A percentile compares a stretch with the other conserved stretches of the same genome.
These are phyloP conservation scores for Geotrichum carabidarum DNA, from an alignment of 1,139 yeast species.

Conservation along the genomic window DNA sequence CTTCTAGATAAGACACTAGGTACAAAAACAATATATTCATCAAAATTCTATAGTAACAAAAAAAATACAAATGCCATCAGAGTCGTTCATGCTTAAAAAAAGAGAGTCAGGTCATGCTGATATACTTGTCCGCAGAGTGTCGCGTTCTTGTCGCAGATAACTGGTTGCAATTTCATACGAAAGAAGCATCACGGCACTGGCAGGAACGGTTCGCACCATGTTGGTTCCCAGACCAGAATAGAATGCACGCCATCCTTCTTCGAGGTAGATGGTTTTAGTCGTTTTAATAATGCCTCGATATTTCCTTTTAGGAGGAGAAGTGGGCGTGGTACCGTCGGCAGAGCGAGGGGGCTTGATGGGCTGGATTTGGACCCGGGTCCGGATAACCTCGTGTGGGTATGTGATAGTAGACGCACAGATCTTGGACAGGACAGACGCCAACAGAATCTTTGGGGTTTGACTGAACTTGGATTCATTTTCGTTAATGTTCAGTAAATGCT, in stretches of 20 bases:
- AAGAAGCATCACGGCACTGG: conserved; percentile 90
- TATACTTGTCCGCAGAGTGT: not conserved
- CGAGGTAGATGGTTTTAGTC: conserved; percentile 50
- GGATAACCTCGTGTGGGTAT: conserved; percentile 91
- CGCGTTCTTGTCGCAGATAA: conserved; percentile 38
- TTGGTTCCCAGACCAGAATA: conserved; percentile 88
- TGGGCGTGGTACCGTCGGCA: conserved; percentile 15
- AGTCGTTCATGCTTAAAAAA: no score
- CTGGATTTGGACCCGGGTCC: conserved; percentile 80
- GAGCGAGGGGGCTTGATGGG: conserved; percentile 12
- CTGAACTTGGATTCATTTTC: conserved; percentile 16
- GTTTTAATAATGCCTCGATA: conserved; percentile 44
- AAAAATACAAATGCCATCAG: no score
- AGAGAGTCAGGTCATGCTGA: no score
- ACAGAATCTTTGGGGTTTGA: conserved; percentile 42
- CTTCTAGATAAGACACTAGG: no score
- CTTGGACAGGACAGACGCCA: conserved; percentile 78
- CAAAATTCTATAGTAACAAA: no score
- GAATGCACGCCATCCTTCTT: conserved; percentile 78
- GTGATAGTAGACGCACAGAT: conserved; percentile 86
- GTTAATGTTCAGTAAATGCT: conserved; percentile 42
- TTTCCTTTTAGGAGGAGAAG: conserved; percentile 29
- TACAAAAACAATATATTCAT: no score
- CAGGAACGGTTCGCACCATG: conserved; percentile 86
- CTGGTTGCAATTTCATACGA: conserved; percentile 82